phyloP scores from a whole-genome alignment of 2,329 filamentous ascomycete species.

The Colletotrichum sp. region DNA sequence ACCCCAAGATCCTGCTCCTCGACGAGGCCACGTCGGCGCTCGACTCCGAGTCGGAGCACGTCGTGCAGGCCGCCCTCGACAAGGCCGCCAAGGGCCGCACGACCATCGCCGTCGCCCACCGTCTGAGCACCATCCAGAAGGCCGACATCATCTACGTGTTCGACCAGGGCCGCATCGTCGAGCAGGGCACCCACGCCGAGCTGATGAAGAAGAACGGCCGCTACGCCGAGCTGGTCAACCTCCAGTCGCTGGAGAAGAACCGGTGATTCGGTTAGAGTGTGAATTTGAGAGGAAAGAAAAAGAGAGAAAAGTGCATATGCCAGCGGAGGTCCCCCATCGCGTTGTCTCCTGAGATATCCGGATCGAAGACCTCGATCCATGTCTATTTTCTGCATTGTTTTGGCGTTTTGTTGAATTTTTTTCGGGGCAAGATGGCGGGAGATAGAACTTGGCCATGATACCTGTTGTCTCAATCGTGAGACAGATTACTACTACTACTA shows the following conservation, averaged over 20 bases:
- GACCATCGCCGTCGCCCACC: slow-evolving; percentile 93
- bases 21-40: slow-evolving; percentile 83
- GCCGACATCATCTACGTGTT: slow-evolving; percentile 98
- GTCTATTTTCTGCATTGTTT: slow-evolving; percentile 15
- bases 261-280: slow-evolving; percentile 20
- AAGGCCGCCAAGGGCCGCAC: slow-evolving; percentile 83
- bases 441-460: neutral
- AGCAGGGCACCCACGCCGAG: slow-evolving; percentile 80
- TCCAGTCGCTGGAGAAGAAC: slow-evolving; percentile 76
- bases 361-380: slow-evolving; percentile 5
- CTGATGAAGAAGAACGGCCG: slow-evolving; percentile 72
- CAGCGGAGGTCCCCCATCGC: neutral
- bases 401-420: neutral
- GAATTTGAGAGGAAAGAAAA: neutral
- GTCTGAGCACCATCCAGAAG: slow-evolving; percentile 91
- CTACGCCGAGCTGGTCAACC: slow-evolving; percentile 79
- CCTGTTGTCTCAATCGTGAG: neutral
- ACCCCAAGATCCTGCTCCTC: slow-evolving; percentile 85
- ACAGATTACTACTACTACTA: neutral
- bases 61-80: slow-evolving; percentile 82
- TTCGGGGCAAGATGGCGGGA: neutral
- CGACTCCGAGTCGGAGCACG: slow-evolving; percentile 78
- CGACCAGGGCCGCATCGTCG: slow-evolving; percentile 84
- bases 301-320: neutral
- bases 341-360: slow-evolving; percentile 14